These are phyloP conservation scores for Nicotiana rustica DNA, from an alignment of 305 asterid species.

Conservation along the genomic window DNA sequence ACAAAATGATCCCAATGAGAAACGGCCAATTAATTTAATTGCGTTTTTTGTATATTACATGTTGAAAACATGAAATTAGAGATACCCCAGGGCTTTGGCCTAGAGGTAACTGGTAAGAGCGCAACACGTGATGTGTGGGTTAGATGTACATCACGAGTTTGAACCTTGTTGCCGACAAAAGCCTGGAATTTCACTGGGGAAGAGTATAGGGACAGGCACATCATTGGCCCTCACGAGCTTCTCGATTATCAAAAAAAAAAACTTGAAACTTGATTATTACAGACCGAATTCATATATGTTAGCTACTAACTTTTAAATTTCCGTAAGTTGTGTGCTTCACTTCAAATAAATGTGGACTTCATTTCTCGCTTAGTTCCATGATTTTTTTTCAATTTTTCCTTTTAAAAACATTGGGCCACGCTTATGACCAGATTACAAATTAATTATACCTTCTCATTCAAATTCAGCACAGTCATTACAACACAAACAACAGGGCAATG, in stretches of 20 bases:
- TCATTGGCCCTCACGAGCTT: not conserved
- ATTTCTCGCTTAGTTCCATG: not conserved
- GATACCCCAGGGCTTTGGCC: not conserved
- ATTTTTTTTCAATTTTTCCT: not conserved
- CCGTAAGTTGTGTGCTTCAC: not conserved
- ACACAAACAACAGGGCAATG: not conserved
- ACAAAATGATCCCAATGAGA: not conserved
- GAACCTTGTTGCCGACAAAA: not conserved
- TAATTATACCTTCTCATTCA: not conserved
- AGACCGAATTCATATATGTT: not conserved
- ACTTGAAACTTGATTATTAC: not conserved
- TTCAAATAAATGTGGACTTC: not conserved
- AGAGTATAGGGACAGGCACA: not conserved
- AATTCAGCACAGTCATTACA: not conserved
- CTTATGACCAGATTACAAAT: not conserved
- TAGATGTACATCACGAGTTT: not conserved
- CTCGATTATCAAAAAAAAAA: too few relatives aligned
- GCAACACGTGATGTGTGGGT: not conserved
- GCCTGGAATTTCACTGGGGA: not conserved
- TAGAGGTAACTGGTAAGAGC: constrained; percentile 1
- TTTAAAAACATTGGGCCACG: not conserved
- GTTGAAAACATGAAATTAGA: not conserved
- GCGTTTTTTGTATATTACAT: not conserved
- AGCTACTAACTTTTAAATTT: not conserved
- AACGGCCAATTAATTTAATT: not conserved